Percentiles rank a stretch among this genome's conserved stretches.
Evolutionary conservation across 495 filamentous ascomycete genomes (phyloP).

Genomic region (Tuber magnatum): DNA sequence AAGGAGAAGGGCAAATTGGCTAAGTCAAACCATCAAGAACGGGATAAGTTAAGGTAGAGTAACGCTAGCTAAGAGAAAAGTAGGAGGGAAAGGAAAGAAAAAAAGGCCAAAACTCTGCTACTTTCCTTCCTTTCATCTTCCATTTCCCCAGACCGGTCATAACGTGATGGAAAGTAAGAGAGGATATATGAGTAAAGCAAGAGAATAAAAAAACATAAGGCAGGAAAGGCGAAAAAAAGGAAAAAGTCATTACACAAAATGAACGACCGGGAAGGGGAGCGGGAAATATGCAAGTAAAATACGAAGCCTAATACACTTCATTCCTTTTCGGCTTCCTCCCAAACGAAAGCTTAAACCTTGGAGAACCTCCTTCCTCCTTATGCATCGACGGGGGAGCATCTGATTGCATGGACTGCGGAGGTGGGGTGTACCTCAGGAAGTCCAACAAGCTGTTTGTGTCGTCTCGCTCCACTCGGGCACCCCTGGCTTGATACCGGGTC

Average conservation of each 20-base stretch:
- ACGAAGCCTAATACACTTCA: constrained; percentile 11
- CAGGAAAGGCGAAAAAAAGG: not conserved
- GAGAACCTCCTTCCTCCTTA: not conserved
- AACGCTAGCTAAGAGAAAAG: not conserved
- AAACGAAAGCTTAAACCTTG: constrained; percentile 30
- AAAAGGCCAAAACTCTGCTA: not conserved
- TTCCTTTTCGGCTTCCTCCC: constrained; percentile 27
- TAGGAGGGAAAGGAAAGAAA: not conserved
- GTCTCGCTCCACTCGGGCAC: constrained; percentile 17
- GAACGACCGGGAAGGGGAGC: not conserved
- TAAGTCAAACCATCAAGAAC: no score
- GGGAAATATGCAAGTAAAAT: not conserved
- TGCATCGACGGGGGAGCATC: constrained; percentile 24
- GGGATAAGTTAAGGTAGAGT: not conserved
- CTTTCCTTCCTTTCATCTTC: not conserved
- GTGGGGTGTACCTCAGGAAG: constrained; percentile 35
- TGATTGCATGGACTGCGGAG: constrained; percentile 14
- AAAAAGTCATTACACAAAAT: not conserved
- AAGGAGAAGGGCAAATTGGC: not conserved
- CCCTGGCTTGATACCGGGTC: constrained; percentile 26
- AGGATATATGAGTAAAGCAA: not conserved
- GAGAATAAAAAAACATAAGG: not conserved
- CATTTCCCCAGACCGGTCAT: not conserved
- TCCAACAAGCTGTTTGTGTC: constrained; percentile 30
- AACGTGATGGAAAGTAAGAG: not conserved